These are phyloP conservation scores for Vigna angularis DNA, from an alignment of 306 rosid genomes.

Conservation along the genomic window DNA sequence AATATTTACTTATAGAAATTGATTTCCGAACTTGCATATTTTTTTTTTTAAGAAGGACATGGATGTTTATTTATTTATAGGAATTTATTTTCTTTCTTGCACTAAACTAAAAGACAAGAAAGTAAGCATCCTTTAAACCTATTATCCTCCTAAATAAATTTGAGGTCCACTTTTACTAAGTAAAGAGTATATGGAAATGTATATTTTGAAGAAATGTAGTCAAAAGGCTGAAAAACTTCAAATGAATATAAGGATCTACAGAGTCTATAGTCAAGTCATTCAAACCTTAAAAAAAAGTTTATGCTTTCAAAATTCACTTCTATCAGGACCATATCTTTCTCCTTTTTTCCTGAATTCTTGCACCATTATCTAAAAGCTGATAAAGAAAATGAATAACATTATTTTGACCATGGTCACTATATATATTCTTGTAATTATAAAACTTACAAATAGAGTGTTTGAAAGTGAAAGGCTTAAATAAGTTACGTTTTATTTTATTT, in stretches of 20 bases:
- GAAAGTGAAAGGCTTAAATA: not conserved
- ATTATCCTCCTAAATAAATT: too few relatives aligned
- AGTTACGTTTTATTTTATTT: not conserved
- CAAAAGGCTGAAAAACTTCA: too few relatives aligned
- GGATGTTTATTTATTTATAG: too few relatives aligned
- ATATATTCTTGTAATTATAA: slow-evolving; percentile 4
- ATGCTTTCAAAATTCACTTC: not conserved
- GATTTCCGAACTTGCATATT: too few relatives aligned
- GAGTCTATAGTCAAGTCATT: not conserved
- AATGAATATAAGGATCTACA: not conserved
- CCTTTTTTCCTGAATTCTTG: not conserved
- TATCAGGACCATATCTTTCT: not conserved
- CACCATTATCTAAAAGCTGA: not conserved
- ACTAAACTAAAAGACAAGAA: too few relatives aligned
- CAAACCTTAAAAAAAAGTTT: not conserved
- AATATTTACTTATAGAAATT: too few relatives aligned
- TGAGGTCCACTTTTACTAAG: too few relatives aligned
- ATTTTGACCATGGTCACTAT: slow-evolving; percentile 9
- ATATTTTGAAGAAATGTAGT: too few relatives aligned
- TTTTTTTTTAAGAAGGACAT: too few relatives aligned
- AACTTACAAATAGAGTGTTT: not conserved
- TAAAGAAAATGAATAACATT: not conserved
- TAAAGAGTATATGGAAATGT: too few relatives aligned
- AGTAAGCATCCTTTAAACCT: too few relatives aligned
- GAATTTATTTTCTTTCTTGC: too few relatives aligned